phyloP scores from a whole-genome alignment of 495 filamentous ascomycete species.

The Aspergillus diversus region DNA sequence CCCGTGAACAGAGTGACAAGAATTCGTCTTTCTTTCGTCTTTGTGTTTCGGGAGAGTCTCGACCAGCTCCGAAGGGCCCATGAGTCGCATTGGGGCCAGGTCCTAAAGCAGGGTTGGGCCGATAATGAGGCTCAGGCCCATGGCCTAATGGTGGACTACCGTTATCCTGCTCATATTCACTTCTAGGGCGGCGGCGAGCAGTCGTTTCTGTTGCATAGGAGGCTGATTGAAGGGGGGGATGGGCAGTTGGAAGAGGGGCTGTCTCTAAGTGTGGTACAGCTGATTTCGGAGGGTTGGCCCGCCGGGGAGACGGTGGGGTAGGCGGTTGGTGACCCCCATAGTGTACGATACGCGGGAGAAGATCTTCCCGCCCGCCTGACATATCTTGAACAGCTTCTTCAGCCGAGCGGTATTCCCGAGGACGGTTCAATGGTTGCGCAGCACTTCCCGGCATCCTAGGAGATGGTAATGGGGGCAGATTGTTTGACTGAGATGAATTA shows the following conservation, averaged over 20 bases:
- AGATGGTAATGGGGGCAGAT: slow-evolving; percentile 65
- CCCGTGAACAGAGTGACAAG: slow-evolving; percentile 78
- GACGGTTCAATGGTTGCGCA: slow-evolving; percentile 58
- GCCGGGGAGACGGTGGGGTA: slow-evolving; percentile 84
- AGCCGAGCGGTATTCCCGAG: slow-evolving; percentile 90
- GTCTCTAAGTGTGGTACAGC: slow-evolving; percentile 38
- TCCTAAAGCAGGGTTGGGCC: slow-evolving; percentile 70
- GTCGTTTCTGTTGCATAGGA: slow-evolving; percentile 46
- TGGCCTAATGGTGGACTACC: slow-evolving; percentile 51
- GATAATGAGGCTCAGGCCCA: slow-evolving; percentile 44
- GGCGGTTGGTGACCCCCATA: slow-evolving; percentile 90
- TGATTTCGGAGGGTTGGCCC: slow-evolving; percentile 38
- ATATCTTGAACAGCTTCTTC: slow-evolving; percentile 92
- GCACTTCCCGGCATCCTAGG: slow-evolving; percentile 65
- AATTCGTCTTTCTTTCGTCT: slow-evolving; percentile 94
- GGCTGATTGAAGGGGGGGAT: slow-evolving; percentile 29
- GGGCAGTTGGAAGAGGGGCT: slow-evolving; percentile 24
- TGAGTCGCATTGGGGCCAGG: slow-evolving; percentile 59
- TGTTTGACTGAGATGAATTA: slow-evolving; percentile 74
- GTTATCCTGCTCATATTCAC: slow-evolving; percentile 88
- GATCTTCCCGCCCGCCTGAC: slow-evolving; percentile 86
- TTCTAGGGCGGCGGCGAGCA: slow-evolving; percentile 73
- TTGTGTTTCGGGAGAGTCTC: slow-evolving; percentile 83
- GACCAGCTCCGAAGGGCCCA: slow-evolving; percentile 74
- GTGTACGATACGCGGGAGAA: slow-evolving; percentile 90